These are phyloP conservation scores for Colletotrichum musicola DNA, from an alignment of 2,329 filamentous ascomycete genomes.

Conservation along the genomic window DNA sequence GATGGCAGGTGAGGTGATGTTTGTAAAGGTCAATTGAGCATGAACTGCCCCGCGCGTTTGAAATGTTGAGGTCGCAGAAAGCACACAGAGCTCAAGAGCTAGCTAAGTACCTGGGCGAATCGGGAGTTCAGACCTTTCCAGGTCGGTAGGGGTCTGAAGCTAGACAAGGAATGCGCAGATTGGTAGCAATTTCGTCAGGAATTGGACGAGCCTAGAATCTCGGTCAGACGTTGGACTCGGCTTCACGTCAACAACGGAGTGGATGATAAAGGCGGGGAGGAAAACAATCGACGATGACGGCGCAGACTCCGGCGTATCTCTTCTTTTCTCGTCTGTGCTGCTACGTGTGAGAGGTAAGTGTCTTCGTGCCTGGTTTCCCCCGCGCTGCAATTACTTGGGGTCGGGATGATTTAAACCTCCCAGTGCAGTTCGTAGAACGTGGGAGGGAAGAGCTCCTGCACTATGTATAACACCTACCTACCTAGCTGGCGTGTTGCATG, in stretches of 20 bases:
- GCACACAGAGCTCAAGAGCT: conserved; percentile 18
- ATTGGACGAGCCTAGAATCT: conserved; percentile 24
- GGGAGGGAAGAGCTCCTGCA: conserved; percentile 28
- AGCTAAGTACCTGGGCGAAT: conserved; percentile 29
- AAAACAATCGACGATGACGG: neutral
- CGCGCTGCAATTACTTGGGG: conserved; percentile 17
- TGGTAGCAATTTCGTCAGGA: conserved; percentile 36
- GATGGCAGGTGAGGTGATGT: conserved; percentile 1
- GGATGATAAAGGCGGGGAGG: conserved; percentile 10
- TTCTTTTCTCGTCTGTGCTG: neutral
- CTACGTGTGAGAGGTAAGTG: neutral
- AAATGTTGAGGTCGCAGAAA: conserved; percentile 36
- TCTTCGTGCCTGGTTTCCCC: neutral
- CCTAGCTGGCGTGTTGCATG: conserved; percentile 17
- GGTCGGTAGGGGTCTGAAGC: conserved; percentile 36
- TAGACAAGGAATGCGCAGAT: conserved; percentile 38
- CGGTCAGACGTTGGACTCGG: conserved; percentile 23
- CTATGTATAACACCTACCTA: too few relatives aligned
- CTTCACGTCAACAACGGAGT: conserved; percentile 1
- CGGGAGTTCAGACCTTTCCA: conserved; percentile 32
- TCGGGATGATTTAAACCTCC: conserved; percentile 22
- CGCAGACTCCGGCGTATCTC: neutral
- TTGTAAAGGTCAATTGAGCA: conserved; percentile 12
- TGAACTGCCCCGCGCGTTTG: conserved; percentile 17
- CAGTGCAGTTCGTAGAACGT: conserved; percentile 2